phyloP scores from a whole-genome alignment of 768 basidiomycete genomes.

The Kwoniella mangroviensis region DNA sequence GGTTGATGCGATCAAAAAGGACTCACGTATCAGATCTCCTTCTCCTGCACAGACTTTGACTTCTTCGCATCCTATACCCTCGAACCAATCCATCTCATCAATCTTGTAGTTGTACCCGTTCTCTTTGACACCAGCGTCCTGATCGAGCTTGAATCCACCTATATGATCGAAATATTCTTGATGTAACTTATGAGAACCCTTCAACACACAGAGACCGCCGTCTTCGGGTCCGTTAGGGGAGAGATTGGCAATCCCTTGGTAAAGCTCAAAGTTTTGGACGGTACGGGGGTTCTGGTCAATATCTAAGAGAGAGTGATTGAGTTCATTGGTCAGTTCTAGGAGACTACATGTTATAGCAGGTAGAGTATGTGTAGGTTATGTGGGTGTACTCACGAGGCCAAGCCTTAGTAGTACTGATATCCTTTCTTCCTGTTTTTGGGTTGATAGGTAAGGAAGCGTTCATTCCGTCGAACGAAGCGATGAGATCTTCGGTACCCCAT shows the following conservation, averaged over 20 bases:
- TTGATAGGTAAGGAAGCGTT: slow-evolving; percentile 38
- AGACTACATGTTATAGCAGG: no score
- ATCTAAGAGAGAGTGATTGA: slow-evolving; percentile 17
- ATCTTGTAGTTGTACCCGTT: slow-evolving; percentile 37
- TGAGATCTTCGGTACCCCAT: slow-evolving; percentile 52
- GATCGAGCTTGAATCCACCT: slow-evolving; percentile 17
- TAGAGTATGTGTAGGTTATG: slow-evolving; percentile 17
- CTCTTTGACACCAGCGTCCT: slow-evolving; percentile 21
- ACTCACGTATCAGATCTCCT: slow-evolving; percentile 48
- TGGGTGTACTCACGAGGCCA: slow-evolving; percentile 34
- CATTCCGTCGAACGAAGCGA: slow-evolving; percentile 40
- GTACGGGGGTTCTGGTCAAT: slow-evolving; percentile 44
- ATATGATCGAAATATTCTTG: slow-evolving; percentile 30
- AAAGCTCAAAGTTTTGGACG: slow-evolving; percentile 28
- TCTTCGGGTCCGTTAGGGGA: slow-evolving; percentile 45
- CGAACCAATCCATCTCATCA: slow-evolving; percentile 46
- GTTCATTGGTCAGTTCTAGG: not conserved
- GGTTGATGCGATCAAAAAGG: not conserved
- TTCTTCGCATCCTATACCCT: slow-evolving; percentile 46
- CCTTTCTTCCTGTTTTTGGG: slow-evolving; percentile 7
- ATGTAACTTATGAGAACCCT: slow-evolving; percentile 42
- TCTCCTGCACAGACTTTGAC: slow-evolving; percentile 46
- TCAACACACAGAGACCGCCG: slow-evolving; percentile 52
- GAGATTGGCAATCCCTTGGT: slow-evolving; percentile 39
- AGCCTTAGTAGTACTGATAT: slow-evolving; percentile 21